These are phyloP conservation scores for Trichomonas vaginalis DNA, from an alignment of 208 protist species.

Conservation along the genomic window DNA sequence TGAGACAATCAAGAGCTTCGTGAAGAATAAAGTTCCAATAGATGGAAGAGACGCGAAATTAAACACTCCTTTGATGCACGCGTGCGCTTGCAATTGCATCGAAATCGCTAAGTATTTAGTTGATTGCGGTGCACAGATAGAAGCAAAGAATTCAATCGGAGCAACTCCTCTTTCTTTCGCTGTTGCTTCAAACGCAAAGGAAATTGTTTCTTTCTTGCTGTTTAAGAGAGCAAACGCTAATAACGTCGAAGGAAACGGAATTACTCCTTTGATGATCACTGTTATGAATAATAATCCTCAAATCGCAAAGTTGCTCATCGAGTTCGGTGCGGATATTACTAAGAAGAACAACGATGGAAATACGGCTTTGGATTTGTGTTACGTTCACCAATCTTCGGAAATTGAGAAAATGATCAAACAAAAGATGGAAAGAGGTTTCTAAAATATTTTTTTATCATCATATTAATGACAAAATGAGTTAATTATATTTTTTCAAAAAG, in stretches of 20 bases:
- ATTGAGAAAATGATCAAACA: not conserved
- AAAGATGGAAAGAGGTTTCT: too few relatives aligned
- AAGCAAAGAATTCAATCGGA: not conserved
- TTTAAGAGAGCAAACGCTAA: not conserved
- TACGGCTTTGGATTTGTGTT: not conserved
- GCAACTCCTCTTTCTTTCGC: not conserved
- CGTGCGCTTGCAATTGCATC: not conserved
- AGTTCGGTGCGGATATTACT: not conserved
- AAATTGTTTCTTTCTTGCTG: not conserved
- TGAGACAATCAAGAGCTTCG: not conserved
- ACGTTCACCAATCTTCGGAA: not conserved
- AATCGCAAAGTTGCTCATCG: not conserved
- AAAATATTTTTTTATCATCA: too few relatives aligned
- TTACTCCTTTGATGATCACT: not conserved
- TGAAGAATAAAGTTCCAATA: not conserved
- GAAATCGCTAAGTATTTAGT: not conserved
- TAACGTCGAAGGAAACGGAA: not conserved
- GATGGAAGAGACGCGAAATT: not conserved
- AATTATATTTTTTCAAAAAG: too few relatives aligned
- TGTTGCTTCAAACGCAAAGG: not conserved
- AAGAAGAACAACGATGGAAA: not conserved
- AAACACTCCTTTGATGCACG: not conserved
- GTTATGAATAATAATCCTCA: not conserved
- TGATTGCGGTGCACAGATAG: not conserved
- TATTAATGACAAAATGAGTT: too few relatives aligned